Evolutionary conservation across 1,284 basidiomycete species (phyloP).

Genomic region (Sporisorium graminicola): DNA sequence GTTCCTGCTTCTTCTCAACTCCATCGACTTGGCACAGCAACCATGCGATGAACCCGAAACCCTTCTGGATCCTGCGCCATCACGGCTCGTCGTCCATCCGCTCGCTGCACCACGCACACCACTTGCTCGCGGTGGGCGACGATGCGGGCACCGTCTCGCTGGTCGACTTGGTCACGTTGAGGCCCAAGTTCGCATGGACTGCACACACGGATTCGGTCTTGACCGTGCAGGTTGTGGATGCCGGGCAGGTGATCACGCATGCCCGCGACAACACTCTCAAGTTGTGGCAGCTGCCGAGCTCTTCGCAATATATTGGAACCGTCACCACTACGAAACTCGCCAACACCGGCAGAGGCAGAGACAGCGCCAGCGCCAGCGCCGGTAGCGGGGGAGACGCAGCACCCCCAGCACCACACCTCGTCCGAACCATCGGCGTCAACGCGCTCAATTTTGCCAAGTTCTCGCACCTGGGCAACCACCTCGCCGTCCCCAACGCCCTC

Average conservation of each 20-base stretch:
- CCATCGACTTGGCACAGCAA: too few relatives aligned
- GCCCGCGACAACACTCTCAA: constrained; percentile 86
- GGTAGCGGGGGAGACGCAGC: constrained; percentile 61
- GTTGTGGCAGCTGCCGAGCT: constrained; percentile 72
- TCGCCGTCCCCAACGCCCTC: constrained; percentile 86
- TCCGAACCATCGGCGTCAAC: constrained; percentile 83
- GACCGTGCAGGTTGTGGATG: constrained; percentile 80
- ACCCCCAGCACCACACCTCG: constrained; percentile 72
- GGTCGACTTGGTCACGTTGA: constrained; percentile 79
- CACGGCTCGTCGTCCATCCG: constrained; percentile 76
- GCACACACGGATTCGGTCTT: constrained; percentile 82
- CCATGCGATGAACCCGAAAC: constrained; percentile 65
- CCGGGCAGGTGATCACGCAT: constrained; percentile 80
- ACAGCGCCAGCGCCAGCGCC: not conserved
- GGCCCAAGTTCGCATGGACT: constrained; percentile 80
- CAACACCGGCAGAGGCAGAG: too few relatives aligned
- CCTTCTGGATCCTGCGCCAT: constrained; percentile 80
- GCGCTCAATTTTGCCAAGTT: constrained; percentile 90
- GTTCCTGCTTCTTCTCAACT: constrained; percentile 1
- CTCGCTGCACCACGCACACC: constrained; percentile 78
- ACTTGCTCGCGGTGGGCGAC: constrained; percentile 84
- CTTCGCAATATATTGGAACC: not conserved
- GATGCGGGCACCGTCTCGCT: constrained; percentile 78
- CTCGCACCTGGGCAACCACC: constrained; percentile 74
- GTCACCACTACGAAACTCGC: not conserved